Conservation (phyloP, 306 rosid genomes). For the Purshia tridentata region DNA sequence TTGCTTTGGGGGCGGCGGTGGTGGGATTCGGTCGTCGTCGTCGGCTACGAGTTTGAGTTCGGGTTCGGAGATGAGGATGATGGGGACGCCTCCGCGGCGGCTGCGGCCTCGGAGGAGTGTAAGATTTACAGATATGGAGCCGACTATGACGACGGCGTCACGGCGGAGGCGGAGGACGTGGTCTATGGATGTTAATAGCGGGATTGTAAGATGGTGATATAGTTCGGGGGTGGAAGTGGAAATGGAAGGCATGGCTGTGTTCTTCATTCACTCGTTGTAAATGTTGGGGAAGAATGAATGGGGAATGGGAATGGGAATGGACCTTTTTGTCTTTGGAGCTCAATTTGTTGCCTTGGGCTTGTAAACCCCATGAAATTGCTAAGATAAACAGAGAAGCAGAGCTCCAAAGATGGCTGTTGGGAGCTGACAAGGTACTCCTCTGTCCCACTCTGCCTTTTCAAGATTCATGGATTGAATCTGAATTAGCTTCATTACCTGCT, state of each 20-base stretch:
- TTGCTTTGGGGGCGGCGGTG: constrained; percentile 50
- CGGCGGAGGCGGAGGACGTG: constrained; percentile 58
- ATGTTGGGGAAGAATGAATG: constrained; percentile 14
- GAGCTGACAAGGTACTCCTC: constrained; percentile 1
- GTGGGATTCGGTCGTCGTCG: constrained; percentile 28
- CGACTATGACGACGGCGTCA: constrained; percentile 18
- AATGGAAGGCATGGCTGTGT: not conserved
- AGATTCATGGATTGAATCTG: constrained; percentile 25
- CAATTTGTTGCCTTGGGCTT: not conserved
- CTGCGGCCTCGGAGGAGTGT: constrained; percentile 20
- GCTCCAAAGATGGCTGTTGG: not conserved
- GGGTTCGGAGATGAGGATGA: constrained; percentile 11
- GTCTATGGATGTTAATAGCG: constrained; percentile 74
- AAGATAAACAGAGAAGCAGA: not conserved
- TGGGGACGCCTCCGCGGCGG: not conserved
- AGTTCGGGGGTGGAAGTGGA: not conserved
- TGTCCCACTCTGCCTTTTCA: not conserved
- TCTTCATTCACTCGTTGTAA: constrained; percentile 20
- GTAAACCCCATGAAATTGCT: not conserved
- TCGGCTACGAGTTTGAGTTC: constrained; percentile 25
- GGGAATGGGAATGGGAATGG: not conserved
- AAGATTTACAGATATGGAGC: constrained; percentile 16
- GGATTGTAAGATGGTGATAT: constrained; percentile 50
- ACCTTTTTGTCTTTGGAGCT: not conserved
- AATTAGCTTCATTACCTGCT: constrained; percentile 23